Evolutionary conservation across 2,329 filamentous ascomycete species (phyloP).

Genomic region (Colletotrichum scovillei): DNA sequence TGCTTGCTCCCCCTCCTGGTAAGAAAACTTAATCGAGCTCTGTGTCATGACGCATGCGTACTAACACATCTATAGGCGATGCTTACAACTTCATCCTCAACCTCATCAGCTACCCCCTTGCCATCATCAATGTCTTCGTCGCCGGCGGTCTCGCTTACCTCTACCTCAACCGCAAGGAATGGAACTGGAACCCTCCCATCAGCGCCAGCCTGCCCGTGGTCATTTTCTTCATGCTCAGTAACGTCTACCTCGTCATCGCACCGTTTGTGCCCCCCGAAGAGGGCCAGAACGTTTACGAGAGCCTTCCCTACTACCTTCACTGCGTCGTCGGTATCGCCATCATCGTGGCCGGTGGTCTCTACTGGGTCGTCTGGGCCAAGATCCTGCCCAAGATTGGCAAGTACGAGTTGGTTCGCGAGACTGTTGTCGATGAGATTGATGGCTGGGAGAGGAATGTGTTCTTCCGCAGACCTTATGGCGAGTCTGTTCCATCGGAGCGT

Average conservation of each 20-base stretch:
- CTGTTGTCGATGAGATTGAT: slow-evolving; percentile 65
- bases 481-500: slow-evolving; percentile 17
- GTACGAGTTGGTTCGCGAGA: slow-evolving; percentile 68
- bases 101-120: slow-evolving; percentile 73
- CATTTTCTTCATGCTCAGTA: slow-evolving; percentile 70
- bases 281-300: slow-evolving; percentile 64
- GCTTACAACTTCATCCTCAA: slow-evolving; percentile 43
- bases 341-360: slow-evolving; percentile 62
- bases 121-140: slow-evolving; percentile 67
- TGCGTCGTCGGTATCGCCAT: slow-evolving; percentile 68
- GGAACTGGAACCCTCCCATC: slow-evolving; percentile 66
- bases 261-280: slow-evolving; percentile 66
- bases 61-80: slow-evolving; percentile 26
- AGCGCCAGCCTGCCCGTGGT: slow-evolving; percentile 64
- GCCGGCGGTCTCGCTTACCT: slow-evolving; percentile 64
- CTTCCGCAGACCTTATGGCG: slow-evolving; percentile 51
- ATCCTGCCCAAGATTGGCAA: slow-evolving; percentile 62
- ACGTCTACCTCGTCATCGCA: slow-evolving; percentile 70
- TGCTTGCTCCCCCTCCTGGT: slow-evolving; percentile 74
- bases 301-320: slow-evolving; percentile 68
- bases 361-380: slow-evolving; percentile 67
- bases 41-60: not conserved
- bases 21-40: slow-evolving; percentile 66
- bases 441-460: slow-evolving; percentile 73
- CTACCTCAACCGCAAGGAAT: slow-evolving; percentile 59